A percentile compares a stretch with the other conserved stretches of the same genome.
Conservation (phyloP, 164 flowering plant genomes). For the Aristolochia fimbriata region DNA sequence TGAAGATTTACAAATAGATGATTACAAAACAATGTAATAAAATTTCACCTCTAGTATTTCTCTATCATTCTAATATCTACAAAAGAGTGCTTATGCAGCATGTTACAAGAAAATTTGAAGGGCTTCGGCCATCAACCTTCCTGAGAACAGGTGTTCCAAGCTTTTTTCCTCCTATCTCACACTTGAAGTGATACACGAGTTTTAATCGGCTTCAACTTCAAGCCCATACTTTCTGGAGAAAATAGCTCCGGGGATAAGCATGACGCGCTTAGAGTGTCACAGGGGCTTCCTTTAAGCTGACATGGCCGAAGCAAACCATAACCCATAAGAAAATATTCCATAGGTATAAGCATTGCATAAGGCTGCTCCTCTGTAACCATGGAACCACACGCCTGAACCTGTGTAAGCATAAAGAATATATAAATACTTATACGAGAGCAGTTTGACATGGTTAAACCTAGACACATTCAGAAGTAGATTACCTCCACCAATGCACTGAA, state of each 20-base stretch:
- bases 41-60: conserved; percentile 9
- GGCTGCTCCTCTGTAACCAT: conserved; percentile 99
- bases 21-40: conserved; percentile 39
- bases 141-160: not conserved
- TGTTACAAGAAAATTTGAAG: not conserved
- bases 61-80: conserved; percentile 2
- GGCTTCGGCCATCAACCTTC: not conserved
- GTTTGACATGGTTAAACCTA: too few relatives aligned
- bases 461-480: not conserved
- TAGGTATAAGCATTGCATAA: conserved; percentile 89
- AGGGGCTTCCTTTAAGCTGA: conserved; percentile 58
- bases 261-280: conserved; percentile 77
- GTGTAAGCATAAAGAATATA: not conserved
- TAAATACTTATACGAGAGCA: not conserved
- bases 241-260: conserved; percentile 88
- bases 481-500: conserved; percentile 94
- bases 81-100: not conserved
- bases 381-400: conserved; percentile 97
- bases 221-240: conserved; percentile 96
- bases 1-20: conserved; percentile 13
- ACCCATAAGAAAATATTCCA: conserved; percentile 94
- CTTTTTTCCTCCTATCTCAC: not conserved
- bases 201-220: conserved; percentile 87
- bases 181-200: conserved; percentile 39
- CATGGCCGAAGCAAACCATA: conserved; percentile 66